Evolutionary conservation across 257 asterid species (phyloP).

Genomic region (Solanum rostratum): DNA sequence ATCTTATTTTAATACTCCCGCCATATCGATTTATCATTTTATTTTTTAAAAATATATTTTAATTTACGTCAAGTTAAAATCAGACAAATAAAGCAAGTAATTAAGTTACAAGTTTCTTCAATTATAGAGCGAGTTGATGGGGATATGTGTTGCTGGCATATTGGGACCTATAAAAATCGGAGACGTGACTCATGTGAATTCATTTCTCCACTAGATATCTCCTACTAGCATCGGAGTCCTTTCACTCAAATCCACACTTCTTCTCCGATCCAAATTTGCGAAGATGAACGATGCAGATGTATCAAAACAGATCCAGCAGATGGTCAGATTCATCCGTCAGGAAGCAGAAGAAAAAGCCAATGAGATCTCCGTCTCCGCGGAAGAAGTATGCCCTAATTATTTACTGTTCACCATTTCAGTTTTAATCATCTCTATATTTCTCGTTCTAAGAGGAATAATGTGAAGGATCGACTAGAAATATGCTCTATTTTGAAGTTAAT

Average conservation of each 20-base stretch:
- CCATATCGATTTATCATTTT: no score
- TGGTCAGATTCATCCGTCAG: constrained; percentile 99
- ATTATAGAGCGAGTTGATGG: not conserved
- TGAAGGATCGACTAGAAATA: not conserved
- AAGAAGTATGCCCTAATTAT: constrained; percentile 42
- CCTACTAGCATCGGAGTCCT: not conserved
- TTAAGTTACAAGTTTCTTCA: no score
- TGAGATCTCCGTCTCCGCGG: constrained; percentile 95
- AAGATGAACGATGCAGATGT: constrained; percentile 94
- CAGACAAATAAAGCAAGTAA: no score
- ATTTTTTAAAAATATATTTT: no score
- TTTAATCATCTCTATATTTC: not conserved
- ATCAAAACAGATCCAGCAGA: constrained; percentile 99
- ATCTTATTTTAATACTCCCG: no score
- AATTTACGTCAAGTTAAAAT: no score
- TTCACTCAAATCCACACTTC: not conserved
- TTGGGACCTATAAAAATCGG: not conserved
- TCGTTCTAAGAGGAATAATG: not conserved
- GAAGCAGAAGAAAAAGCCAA: constrained; percentile 97
- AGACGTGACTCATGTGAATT: not conserved
- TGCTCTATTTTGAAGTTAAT: not conserved
- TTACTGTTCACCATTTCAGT: not conserved
- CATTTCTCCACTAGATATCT: not conserved
- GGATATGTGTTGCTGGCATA: not conserved
- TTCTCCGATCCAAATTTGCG: constrained; percentile 4